Evolutionary conservation across 2,329 filamentous ascomycete species (phyloP).

Genomic region (Penicillium hesseltinei): DNA sequence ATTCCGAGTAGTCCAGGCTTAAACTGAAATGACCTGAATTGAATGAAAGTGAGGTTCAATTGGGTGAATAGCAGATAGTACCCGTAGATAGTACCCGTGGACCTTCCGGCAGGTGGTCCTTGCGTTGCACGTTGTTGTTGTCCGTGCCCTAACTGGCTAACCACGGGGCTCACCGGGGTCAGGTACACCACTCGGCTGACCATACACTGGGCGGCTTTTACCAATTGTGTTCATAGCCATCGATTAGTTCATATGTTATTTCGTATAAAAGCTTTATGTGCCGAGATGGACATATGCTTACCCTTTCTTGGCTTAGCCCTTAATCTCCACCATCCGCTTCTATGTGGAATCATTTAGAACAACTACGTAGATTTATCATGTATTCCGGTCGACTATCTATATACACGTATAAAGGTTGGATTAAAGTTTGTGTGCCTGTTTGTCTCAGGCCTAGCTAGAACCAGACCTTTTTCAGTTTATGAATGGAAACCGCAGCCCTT

Average conservation of each 20-base stretch:
- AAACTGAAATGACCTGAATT: background rate
- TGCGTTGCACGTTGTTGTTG: conserved; percentile 2
- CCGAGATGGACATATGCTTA: background rate
- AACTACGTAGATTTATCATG: no score
- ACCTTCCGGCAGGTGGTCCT: background rate
- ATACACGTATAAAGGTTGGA: no score
- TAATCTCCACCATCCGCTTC: background rate
- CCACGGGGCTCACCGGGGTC: background rate
- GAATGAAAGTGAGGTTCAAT: background rate
- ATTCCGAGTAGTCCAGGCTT: background rate
- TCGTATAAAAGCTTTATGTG: background rate
- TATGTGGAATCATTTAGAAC: no score
- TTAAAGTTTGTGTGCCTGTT: no score
- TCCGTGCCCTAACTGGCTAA: background rate
- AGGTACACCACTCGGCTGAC: background rate
- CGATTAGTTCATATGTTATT: background rate
- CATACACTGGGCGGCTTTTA: background rate
- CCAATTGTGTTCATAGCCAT: background rate
- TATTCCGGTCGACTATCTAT: no score
- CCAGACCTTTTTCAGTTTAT: no score
- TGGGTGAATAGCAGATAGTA: background rate
- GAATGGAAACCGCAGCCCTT: no score
- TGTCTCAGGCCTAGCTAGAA: no score
- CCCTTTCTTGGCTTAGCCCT: background rate
- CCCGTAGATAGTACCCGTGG: background rate